Base-by-base conservation (phyloP, 2,329 filamentous ascomycete species). In the Apiospora koreana region DNA sequence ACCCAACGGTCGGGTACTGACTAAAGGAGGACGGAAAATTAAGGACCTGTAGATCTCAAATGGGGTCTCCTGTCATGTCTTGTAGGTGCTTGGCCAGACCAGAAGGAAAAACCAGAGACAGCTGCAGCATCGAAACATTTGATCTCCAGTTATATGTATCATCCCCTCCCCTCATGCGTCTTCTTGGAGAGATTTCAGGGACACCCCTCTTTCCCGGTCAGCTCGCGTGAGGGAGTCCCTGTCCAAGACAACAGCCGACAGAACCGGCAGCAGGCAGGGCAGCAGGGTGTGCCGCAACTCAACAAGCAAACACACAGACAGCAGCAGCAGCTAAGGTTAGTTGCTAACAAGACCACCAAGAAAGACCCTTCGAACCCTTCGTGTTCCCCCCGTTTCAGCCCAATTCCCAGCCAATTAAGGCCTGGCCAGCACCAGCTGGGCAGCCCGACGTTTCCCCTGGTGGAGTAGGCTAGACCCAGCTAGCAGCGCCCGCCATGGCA, bases 131-230 rank as follows among this genome's bases (percentile, higher is more conserved):
- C 54, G 54, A 62, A 62, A 62, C 54, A 62, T 62, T 62, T 62
- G 54, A 62, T 62, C 54, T 62, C 54, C 54, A 38, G 31, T 62
- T 58, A 35, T 62, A 31, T 58, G 54, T 62, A 62, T 62, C 54
- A 62, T 38, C 54, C 54, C 54, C 28, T 38, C 54, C 31, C 35
- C 31, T 38, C 54, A 31, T 62, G 41, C 41, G 31, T 62, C 54
- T 38, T 38, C 9, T 6, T 62, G 4, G 54, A 62, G 54, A 62
- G 38, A 62, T 62, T 38, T 62, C 54, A 62, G 54, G 54, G 54
- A 38, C 28, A 35, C 54, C 54, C 54, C 54, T 62, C 54, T 62
- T 62, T 62, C 18, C 54, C 31, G n/a, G 54, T 35, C 28, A 28
- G 50, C 14, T 25, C 25, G n/a, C 7, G 14, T 1, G 43, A 21